Base-by-base conservation (phyloP, 768 basidiomycete genomes). In the Tremella fuciformis region DNA sequence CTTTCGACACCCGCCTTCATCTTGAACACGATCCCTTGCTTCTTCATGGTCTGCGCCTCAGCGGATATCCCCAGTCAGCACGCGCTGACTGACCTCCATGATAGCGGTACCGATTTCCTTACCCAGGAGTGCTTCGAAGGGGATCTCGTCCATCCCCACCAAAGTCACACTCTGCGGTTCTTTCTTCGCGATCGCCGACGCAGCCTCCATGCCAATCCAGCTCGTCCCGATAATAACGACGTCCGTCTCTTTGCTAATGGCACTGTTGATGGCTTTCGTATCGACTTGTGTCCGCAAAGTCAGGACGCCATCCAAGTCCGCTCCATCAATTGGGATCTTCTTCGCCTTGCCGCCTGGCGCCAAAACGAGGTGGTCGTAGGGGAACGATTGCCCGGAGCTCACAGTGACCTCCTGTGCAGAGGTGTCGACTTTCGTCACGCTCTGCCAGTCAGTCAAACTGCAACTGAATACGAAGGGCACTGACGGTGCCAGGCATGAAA, bases 181-280 rank as follows among this genome's bases (percentile, higher is more conserved):
- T 53, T 87, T 84, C 8, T 84, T 76, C 1, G 88, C 77, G 0
- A 77, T 59, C 0, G 89, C 87, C n/a, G 80, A 82, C 7, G 89
- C 89, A n/a, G 91, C 80, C 74, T 77, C 77, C 89, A 96, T 89
- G 56, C 87, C 85, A 67, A 96, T 96, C 79, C 93, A 96, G 13
- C 87, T 89, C 50, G 85, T 87, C 1, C 92, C 92, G 62, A 94
- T 86, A 13, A 93, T 83, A 29, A 91, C 89, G 59, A 87, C 80
- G 76, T 90, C 88, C 34, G 87, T 86, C 63, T 88, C 86, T 77
- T 87, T 37, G 82, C 62, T 68, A 50, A 75, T 62, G 18, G 64
- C 64, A 41, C 57, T 67, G 21, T 55, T 75, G 63, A 79, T 85
- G 60, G 83, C 83, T 78, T 87, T 82, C 0, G 89, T 79, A 71